Evolutionary conservation across 352 stramenopile genomes (phyloP).

Genomic region (Globisporangium cederbergense): DNA sequence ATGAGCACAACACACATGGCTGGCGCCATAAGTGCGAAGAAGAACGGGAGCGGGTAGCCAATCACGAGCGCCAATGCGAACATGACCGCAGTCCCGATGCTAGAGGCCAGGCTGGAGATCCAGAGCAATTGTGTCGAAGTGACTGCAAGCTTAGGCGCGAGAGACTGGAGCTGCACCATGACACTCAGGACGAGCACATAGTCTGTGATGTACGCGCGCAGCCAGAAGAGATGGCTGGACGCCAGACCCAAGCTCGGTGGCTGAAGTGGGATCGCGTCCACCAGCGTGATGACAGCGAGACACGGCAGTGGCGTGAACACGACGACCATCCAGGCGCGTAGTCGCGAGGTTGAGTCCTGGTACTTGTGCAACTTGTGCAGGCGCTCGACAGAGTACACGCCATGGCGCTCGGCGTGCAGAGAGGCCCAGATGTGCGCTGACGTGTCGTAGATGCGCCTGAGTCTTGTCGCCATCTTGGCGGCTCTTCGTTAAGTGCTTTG

Average conservation of each 20-base stretch:
- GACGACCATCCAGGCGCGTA: not conserved
- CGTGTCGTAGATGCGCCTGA: not conserved
- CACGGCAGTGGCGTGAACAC: slow-evolving; percentile 16
- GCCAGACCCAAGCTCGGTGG: not conserved
- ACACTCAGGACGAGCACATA: not conserved
- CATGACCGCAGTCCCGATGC: not conserved
- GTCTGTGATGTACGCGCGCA: slow-evolving; percentile 6
- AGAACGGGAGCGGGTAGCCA: slow-evolving; percentile 38
- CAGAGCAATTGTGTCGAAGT: slow-evolving; percentile 7
- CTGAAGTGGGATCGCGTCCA: slow-evolving; percentile 15
- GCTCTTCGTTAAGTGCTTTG: too few species aligned
- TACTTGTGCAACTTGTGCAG: not conserved
- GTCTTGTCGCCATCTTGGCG: not conserved
- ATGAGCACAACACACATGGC: not conserved
- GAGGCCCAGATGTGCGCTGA: slow-evolving; percentile 7
- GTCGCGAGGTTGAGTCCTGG: not conserved
- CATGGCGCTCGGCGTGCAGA: slow-evolving; percentile 19
- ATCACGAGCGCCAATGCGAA: slow-evolving; percentile 9
- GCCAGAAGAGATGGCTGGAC: slow-evolving; percentile 8
- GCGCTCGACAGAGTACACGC: slow-evolving; percentile 16
- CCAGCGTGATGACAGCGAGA: slow-evolving; percentile 4
- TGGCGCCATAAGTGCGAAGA: slow-evolving; percentile 8
- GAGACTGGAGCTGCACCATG: not conserved
- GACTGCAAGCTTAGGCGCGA: slow-evolving; percentile 11
- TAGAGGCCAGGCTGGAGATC: slow-evolving; percentile 8